Conservation (phyloP, 345 rosid species). For the Syzygium oleosum region DNA sequence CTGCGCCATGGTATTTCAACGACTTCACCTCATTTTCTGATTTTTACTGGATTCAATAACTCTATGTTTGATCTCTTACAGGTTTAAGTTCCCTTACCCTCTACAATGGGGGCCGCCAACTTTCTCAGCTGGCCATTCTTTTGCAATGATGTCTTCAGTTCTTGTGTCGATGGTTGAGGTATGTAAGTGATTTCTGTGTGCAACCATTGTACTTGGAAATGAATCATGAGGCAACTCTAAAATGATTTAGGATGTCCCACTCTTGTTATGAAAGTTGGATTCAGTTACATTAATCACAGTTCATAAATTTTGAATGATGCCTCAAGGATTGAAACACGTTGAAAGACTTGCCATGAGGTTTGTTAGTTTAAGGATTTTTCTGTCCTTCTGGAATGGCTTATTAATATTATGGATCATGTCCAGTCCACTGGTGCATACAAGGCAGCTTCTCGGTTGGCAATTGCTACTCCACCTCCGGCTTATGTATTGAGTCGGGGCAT, state of each 20-base stretch:
- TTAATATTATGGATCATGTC: slow-evolving; percentile 2
- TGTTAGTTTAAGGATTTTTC: not conserved
- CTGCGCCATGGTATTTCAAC: slow-evolving; percentile 80
- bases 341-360: not conserved
- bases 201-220: not conserved
- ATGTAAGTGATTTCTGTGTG: not conserved
- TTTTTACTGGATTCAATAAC: not conserved
- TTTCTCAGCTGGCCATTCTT: slow-evolving; percentile 85
- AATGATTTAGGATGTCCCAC: not conserved
- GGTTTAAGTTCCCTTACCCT: slow-evolving; percentile 95
- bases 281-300: not conserved
- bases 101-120: slow-evolving; percentile 99
- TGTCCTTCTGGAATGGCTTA: not conserved
- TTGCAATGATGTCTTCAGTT: slow-evolving; percentile 94
- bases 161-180: slow-evolving; percentile 97
- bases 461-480: slow-evolving; percentile 99
- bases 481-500: slow-evolving; percentile 92
- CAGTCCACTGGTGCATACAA: slow-evolving; percentile 95
- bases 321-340: not conserved
- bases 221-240: not conserved
- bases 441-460: slow-evolving; percentile 94
- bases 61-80: slow-evolving; percentile 13
- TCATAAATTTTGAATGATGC: not conserved
- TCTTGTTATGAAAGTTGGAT: not conserved
- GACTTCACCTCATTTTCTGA: not conserved